Evolutionary conservation across 345 rosid genomes (phyloP), one percentile per base, ranked within the genome.

Genomic region (Chamaenerion angustifolium): DNA sequence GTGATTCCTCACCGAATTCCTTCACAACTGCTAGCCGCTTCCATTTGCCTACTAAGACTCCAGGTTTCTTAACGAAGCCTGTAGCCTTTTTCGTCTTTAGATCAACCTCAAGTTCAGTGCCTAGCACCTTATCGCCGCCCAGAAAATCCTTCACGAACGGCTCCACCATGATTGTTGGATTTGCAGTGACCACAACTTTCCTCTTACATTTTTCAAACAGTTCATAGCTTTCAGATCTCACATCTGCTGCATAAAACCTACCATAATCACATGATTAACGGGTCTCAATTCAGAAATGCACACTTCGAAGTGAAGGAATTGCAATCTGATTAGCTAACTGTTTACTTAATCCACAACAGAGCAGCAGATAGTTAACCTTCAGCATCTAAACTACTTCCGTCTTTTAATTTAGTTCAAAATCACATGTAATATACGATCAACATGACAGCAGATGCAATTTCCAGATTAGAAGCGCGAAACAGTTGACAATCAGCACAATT

Each of bases 161-260:
- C 66, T 90, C 96, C 49, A 90, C 98, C 98, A 90, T 86, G 27
- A 90, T 56, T 12, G 68, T 71, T 42, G 96, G 96, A 64, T 83
- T 90, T 23, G 93, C 96, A 51, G 98, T 90, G 71, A 90, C 98
- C 60, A 90, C 93, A 61, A 86, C 96, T 62, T 81, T 86, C 71
- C 89, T 73, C 72, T 76, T 80, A 74, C 94, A 86, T 53, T 58
- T 73, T 25, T 81, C 92, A 35, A 90, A 90, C 63, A 90, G 85
- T 55, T 78, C 79, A 46, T 53, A 90, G 62, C 92, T 86, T 43
- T 86, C 96, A 56, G 74, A 61, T 56, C 98, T 80, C 71, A 90
- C 92, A 59, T 90, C 84, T 40, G 86, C 79, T 17, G 96, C 92
- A 49, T 86, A 90, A 72, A 83, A 86, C 78, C 98, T 92, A 50